Evolutionary conservation across 768 basidiomycete species (phyloP).

Genomic region (Lentinus tigrinus): DNA sequence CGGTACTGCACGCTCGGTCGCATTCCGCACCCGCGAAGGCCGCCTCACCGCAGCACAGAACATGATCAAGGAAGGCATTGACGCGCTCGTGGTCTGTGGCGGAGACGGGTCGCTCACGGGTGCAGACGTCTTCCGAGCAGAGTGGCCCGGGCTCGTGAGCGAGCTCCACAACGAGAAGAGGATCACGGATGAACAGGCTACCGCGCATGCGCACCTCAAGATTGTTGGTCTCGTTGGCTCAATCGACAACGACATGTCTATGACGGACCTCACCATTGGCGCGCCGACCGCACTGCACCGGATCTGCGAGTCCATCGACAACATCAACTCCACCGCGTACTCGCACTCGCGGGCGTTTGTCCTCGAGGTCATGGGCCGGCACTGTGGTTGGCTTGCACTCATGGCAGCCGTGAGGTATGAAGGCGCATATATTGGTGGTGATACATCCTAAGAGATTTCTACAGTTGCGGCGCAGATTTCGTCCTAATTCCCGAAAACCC

Average conservation of each 20-base stretch:
- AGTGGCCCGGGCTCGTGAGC: conserved; percentile 88
- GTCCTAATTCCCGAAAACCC: conserved; percentile 97
- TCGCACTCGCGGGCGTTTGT: conserved; percentile 98
- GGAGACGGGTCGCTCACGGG: conserved; percentile 97
- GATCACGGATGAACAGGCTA: conserved; percentile 73
- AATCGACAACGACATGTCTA: conserved; percentile 98
- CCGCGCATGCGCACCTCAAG: conserved; percentile 78
- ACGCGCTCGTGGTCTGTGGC: conserved; percentile 95
- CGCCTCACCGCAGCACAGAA: conserved; percentile 87
- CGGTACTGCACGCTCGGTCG: conserved; percentile 84
- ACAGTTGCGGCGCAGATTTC: conserved; percentile 89
- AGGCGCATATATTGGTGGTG: background rate
- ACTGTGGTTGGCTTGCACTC: conserved; percentile 98
- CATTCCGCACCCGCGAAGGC: conserved; percentile 86
- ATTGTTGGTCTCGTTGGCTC: conserved; percentile 99
- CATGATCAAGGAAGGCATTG: conserved; percentile 94
- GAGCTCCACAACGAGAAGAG: conserved; percentile 66
- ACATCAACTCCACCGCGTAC: conserved; percentile 94
- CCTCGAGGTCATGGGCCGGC: conserved; percentile 98
- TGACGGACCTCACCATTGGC: conserved; percentile 97
- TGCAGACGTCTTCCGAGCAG: conserved; percentile 88
- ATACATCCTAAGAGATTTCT: background rate
- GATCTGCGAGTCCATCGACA: conserved; percentile 97
- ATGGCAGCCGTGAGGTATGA: conserved; percentile 85
- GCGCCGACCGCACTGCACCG: conserved; percentile 93